Conservation (phyloP, 169 alveolate species). For the Plasmodium vivax region DNA sequence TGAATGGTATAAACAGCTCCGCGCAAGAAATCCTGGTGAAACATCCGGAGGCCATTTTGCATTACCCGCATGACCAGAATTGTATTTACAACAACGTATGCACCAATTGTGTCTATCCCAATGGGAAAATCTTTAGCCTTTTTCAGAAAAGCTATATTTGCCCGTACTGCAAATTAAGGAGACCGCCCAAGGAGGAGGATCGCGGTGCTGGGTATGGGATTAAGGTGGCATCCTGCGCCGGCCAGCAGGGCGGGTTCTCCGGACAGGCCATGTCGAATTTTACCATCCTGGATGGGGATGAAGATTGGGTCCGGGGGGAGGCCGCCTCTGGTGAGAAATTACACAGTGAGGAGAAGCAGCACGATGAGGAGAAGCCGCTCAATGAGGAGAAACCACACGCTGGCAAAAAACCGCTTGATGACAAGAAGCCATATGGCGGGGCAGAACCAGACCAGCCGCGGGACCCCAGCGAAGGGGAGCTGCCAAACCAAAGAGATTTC, state of each 20-base stretch:
- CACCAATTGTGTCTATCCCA: neutral
- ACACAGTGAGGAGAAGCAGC: neutral
- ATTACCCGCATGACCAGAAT: neutral
- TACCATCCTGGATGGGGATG: neutral
- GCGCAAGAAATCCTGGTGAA: neutral
- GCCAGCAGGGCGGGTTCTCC: neutral
- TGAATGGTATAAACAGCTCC: neutral
- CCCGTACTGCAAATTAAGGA: slow-evolving; percentile 15
- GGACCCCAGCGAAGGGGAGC: neutral
- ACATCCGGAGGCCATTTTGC: neutral
- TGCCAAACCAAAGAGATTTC: neutral
- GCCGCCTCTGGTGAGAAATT: neutral
- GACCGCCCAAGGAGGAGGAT: neutral
- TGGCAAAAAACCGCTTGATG: too few relatives aligned
- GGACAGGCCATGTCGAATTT: slow-evolving; percentile 18
- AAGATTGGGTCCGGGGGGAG: neutral
- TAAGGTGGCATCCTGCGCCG: neutral
- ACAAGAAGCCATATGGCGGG: neutral
- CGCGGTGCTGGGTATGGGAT: neutral
- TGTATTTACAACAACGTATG: neutral
- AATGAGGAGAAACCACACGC: too few relatives aligned
- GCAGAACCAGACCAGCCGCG: neutral
- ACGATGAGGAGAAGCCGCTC: neutral
- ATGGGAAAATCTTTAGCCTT: neutral
- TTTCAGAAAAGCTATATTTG: neutral